These are phyloP conservation scores for Colletotrichum higginsianum DNA, from an alignment of 2,329 filamentous ascomycete genomes.

Conservation along the genomic window DNA sequence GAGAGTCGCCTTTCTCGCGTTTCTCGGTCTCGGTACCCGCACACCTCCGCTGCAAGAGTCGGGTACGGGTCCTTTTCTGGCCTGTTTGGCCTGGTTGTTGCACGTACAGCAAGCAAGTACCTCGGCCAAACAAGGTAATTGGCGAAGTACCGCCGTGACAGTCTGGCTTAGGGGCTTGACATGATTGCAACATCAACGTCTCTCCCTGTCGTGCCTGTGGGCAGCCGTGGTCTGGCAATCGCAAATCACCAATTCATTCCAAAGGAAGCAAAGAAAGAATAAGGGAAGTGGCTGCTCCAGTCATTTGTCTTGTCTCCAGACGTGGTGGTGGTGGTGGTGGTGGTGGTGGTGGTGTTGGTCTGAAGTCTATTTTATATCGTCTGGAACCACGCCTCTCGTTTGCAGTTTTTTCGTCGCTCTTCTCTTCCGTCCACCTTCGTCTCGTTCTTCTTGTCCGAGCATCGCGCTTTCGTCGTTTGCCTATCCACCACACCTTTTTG, in stretches of 20 bases:
- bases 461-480: background rate
- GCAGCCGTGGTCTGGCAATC: conserved; percentile 35
- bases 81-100: conserved; percentile 10
- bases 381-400: conserved; percentile 19
- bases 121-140: conserved; percentile 3
- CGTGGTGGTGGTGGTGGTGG: too few relatives aligned
- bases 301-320: too few relatives aligned
- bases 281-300: background rate
- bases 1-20: too few relatives aligned
- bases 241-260: conserved; percentile 38
- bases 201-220: conserved; percentile 42
- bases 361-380: conserved; percentile 31
- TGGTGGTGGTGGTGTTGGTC: too few relatives aligned
- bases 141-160: background rate
- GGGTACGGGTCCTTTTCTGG: background rate
- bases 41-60: background rate
- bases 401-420: conserved; percentile 14
- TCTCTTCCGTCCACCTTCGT: conserved; percentile 4
- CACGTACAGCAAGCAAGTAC: background rate
- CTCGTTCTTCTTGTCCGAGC: background rate
- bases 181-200: conserved; percentile 37
- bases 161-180: conserved; percentile 19
- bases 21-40: conserved; percentile 7
- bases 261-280: conserved; percentile 27
- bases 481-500: background rate